Evolutionary conservation across 306 rosid genomes (phyloP).

Genomic region (Vigna mungo): DNA sequence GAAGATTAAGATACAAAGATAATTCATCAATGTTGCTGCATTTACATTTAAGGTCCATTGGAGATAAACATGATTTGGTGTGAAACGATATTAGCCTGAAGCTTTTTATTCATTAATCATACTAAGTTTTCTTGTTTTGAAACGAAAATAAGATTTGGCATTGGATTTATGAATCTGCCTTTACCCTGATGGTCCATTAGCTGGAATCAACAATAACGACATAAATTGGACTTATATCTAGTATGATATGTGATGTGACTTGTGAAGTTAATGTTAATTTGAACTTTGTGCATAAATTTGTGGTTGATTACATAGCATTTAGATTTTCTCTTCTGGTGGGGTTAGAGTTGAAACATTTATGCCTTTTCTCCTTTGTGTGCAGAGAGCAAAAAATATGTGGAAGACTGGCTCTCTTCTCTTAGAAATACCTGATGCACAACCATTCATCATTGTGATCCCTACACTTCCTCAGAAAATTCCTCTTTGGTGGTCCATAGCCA

Average conservation of each 20-base stretch:
- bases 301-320: constrained; percentile 15
- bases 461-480: constrained; percentile 35
- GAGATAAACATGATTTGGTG: constrained; percentile 5
- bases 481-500: constrained; percentile 33
- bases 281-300: constrained; percentile 17
- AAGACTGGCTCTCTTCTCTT: constrained; percentile 83
- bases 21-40: constrained; percentile 6
- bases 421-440: constrained; percentile 61
- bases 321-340: constrained; percentile 11
- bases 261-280: constrained; percentile 25
- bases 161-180: constrained; percentile 10
- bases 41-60: neutral
- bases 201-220: constrained; percentile 30
- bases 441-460: constrained; percentile 26
- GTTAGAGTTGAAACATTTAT: constrained; percentile 16
- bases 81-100: neutral
- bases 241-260: constrained; percentile 9
- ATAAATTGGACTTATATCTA: constrained; percentile 21
- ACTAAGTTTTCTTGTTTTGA: neutral
- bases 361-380: constrained; percentile 44
- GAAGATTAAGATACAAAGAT: constrained; percentile 5
- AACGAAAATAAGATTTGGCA: neutral
- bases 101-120: neutral
- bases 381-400: constrained; percentile 83
- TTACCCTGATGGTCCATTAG: neutral